phyloP scores from a whole-genome alignment of 2,329 filamentous ascomycete genomes.

The Ascochyta viciae-villosae region DNA sequence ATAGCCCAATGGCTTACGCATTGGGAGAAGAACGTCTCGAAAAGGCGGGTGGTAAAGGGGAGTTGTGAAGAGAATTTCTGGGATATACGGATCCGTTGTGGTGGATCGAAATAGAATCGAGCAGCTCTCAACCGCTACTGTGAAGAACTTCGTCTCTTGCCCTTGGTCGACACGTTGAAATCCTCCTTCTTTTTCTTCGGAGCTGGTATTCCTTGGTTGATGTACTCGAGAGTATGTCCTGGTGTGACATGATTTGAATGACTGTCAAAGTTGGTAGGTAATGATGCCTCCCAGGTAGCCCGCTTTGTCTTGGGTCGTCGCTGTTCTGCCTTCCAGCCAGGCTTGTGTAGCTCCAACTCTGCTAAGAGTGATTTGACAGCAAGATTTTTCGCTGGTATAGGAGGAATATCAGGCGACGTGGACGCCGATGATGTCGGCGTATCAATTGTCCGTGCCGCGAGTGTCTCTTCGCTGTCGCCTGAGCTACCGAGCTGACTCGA shows the following conservation, averaged over 20 bases:
- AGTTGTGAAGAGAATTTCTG: background rate
- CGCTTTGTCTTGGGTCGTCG: conserved; percentile 3
- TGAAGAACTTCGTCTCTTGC: conserved; percentile 8
- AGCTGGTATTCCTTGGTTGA: conserved; percentile 11
- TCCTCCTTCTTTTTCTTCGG: conserved; percentile 11
- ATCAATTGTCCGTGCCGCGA: background rate
- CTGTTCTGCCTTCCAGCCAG: background rate
- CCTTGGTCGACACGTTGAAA: conserved; percentile 11
- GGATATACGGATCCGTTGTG: background rate
- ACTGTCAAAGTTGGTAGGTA: conserved; percentile 4
- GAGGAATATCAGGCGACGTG: background rate
- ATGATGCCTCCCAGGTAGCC: conserved; percentile 9
- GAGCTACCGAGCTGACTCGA: conserved; percentile 2
- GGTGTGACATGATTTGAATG: conserved; percentile 16
- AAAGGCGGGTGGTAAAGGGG: too few species aligned
- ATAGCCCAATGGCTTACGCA: background rate
- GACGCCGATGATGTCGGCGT: background rate
- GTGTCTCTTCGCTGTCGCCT: background rate
- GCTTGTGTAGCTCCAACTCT: conserved; percentile 1
- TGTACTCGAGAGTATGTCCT: conserved; percentile 16
- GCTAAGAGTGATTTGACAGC: conserved; percentile 8
- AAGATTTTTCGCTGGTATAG: background rate
- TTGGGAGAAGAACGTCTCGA: background rate
- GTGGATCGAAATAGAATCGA: background rate
- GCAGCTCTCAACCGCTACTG: background rate